phyloP scores from a whole-genome alignment of 768 basidiomycete species.

The Boletus sp. region DNA sequence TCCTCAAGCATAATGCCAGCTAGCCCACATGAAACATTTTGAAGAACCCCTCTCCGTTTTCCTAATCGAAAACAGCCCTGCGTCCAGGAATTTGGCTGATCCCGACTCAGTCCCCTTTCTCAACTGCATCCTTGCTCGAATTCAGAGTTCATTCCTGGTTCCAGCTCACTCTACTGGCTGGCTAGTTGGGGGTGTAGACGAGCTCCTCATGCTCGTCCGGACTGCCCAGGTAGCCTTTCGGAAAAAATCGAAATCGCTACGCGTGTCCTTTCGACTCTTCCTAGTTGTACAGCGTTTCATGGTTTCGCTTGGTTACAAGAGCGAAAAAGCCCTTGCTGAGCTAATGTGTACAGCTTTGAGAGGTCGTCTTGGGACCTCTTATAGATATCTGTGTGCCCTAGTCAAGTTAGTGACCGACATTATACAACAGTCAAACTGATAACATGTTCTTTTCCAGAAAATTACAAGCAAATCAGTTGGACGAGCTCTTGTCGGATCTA shows the following conservation, averaged over 20 bases:
- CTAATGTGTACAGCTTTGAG: conserved; percentile 45
- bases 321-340: conserved; percentile 32
- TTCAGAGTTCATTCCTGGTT: conserved; percentile 23
- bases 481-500: conserved; percentile 40
- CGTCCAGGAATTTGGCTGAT: conserved; percentile 12
- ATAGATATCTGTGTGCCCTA: conserved; percentile 44
- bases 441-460: conserved; percentile 33
- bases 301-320: conserved; percentile 41
- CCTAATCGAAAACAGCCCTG: conserved; percentile 9
- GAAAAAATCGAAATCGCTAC: conserved; percentile 32
- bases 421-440: conserved; percentile 14
- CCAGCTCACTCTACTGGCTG: conserved; percentile 22
- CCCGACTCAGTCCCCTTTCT: conserved; percentile 33
- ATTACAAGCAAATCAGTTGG: conserved; percentile 33
- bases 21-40: conserved; percentile 70
- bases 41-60: conserved; percentile 51
- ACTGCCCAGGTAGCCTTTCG: conserved; percentile 37
- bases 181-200: conserved; percentile 25
- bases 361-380: conserved; percentile 41
- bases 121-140: conserved; percentile 35
- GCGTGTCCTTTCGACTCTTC: conserved; percentile 49
- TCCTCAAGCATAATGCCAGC: conserved; percentile 33
- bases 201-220: conserved; percentile 35
- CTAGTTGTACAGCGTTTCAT: conserved; percentile 43
- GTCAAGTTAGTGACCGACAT: conserved; percentile 39